Percentiles rank a stretch among this genome's conserved stretches.
phyloP scores from a whole-genome alignment of 1,284 basidiomycete species.

The Phellopilus nigrolimitatus region DNA sequence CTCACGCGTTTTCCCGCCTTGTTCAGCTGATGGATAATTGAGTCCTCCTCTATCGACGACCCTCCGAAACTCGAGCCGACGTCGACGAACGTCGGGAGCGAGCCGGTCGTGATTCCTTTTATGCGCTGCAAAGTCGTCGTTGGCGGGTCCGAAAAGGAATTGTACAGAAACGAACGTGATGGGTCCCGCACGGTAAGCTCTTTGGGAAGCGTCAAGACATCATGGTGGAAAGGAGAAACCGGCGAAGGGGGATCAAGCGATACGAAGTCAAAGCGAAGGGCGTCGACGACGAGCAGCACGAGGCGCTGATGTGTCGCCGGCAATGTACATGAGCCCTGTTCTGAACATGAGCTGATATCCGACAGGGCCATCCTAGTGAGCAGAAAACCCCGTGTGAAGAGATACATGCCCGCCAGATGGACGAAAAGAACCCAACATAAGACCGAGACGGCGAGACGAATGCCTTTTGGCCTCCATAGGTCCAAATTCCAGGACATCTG shows the following conservation, averaged over 20 bases:
- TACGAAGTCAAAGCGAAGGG: constrained; percentile 93
- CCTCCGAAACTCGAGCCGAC: constrained; percentile 90
- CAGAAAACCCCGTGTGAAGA: constrained; percentile 88
- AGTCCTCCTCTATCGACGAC: constrained; percentile 85
- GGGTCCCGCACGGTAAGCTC: constrained; percentile 64
- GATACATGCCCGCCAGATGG: constrained; percentile 62
- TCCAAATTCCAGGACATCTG: background rate
- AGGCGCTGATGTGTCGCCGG: constrained; percentile 71
- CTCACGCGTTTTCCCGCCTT: constrained; percentile 55
- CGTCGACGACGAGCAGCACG: constrained; percentile 86
- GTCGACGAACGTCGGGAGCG: constrained; percentile 94
- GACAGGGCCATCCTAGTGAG: constrained; percentile 78
- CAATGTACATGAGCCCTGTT: constrained; percentile 45
- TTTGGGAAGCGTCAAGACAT: constrained; percentile 75
- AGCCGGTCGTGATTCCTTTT: constrained; percentile 94
- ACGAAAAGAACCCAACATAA: constrained; percentile 56
- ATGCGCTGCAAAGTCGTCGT: constrained; percentile 94
- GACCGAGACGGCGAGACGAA: constrained; percentile 27
- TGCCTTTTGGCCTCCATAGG: constrained; percentile 14
- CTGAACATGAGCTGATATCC: constrained; percentile 45
- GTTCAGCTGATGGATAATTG: constrained; percentile 58
- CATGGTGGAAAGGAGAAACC: constrained; percentile 71
- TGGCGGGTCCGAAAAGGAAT: constrained; percentile 90
- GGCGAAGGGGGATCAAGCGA: constrained; percentile 63
- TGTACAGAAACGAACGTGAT: constrained; percentile 76